Evolutionary conservation across 352 stramenopile species (phyloP), one percentile per base, ranked within the genome.

Genomic region (Phytophthora syringae): DNA sequence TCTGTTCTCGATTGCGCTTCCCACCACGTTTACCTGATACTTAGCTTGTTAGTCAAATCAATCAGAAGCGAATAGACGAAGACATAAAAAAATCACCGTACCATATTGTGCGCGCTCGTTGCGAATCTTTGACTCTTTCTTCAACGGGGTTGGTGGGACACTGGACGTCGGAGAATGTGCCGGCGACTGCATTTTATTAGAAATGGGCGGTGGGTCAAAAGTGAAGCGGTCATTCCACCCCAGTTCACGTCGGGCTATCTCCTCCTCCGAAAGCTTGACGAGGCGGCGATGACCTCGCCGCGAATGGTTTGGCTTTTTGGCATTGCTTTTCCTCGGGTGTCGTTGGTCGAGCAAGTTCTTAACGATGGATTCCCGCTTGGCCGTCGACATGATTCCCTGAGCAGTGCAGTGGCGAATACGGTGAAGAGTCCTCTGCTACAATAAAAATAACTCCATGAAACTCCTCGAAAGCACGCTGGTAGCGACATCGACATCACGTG

Each of bases 171-270:
- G 57, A 9, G 53, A 65, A 28, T 68, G 67, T n/a, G 74, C 57
- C 3, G 72, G 48, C 7, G 70, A 72, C 6, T 52, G 63, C 1
- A 64, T 64, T 36, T 88, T 86, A 34, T 81, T 89, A 6, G 74
- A 76, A 36, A 82, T 82, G 13, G 64, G 64, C 4, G 77, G 80
- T 24, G 70, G 65, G n/a, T 90, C 75, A 12, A 86, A 71, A 20
- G 76, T 69, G 55, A 94, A 94, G 1, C 83, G 83, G 56, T 89
- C 80, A 37, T 94, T 90, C 83, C 83, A 94, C 7, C 78, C 85
- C 49, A 84, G 79, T 34, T 94, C 83, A 25, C 82, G 83, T 30
- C 84, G 72, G 48, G 80, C 74, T 21, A 92, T 52, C 50, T 90
- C 72, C 30, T 86, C 63, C 21, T 86, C 67, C 0, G 69, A 80